These are phyloP conservation scores for Lathyrus sativus DNA, from an alignment of 306 rosid species.

Conservation along the genomic window DNA sequence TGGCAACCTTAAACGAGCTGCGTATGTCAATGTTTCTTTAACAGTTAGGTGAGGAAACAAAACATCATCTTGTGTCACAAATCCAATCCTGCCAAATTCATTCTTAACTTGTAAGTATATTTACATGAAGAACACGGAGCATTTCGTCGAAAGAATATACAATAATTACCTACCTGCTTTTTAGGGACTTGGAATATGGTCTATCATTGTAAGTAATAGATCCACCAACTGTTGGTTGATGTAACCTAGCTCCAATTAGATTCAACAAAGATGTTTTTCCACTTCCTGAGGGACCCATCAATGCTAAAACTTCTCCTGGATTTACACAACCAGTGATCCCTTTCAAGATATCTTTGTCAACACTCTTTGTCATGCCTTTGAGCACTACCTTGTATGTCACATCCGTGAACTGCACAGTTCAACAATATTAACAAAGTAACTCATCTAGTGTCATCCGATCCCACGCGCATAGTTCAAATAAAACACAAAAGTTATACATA, in stretches of 20 bases:
- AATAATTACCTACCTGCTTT: constrained; percentile 50
- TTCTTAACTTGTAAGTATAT: background rate
- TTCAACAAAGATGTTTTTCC: constrained; percentile 86
- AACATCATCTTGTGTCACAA: constrained; percentile 95
- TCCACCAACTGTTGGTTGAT: constrained; percentile 54
- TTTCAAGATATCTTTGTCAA: constrained; percentile 73
- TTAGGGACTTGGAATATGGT: constrained; percentile 73
- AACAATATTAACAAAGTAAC: constrained; percentile 27
- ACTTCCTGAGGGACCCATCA: constrained; percentile 99
- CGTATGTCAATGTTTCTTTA: constrained; percentile 79
- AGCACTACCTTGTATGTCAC: constrained; percentile 74
- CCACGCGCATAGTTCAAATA: constrained; percentile 1
- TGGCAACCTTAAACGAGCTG: constrained; percentile 81
- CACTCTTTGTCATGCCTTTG: constrained; percentile 65
- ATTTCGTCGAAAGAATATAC: background rate
- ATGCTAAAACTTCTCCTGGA: constrained; percentile 94
- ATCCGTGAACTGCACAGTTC: constrained; percentile 74
- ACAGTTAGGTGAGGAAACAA: constrained; percentile 95
- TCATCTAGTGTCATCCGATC: constrained; percentile 22
- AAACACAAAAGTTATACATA: constrained; percentile 4
- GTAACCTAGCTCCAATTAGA: constrained; percentile 73
- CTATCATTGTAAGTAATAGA: constrained; percentile 83
- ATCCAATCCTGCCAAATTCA: constrained; percentile 74
- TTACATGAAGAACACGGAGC: no score
- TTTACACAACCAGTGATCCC: constrained; percentile 80